A percentile compares a stretch with the other conserved stretches of the same genome.
phyloP scores from a whole-genome alignment of 1,139 yeast species.

The Yamadazyma epiphylla region DNA sequence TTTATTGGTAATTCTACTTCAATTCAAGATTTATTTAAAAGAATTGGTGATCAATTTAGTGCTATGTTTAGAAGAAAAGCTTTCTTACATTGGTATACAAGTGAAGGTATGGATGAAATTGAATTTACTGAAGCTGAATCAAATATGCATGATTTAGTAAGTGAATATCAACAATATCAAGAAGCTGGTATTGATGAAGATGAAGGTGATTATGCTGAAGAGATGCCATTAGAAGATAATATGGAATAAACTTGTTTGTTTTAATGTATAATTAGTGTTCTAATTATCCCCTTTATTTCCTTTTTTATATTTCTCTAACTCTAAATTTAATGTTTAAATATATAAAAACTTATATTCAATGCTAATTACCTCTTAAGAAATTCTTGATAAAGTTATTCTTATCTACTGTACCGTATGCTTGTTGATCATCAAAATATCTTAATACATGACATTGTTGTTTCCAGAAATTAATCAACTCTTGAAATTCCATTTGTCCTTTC shows the following conservation, averaged over 20 bases:
- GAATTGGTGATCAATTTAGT: constrained; percentile 85
- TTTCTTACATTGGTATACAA: constrained; percentile 92
- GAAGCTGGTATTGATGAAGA: constrained; percentile 76
- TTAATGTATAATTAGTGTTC: constrained; percentile 1
- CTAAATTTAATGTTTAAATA: neutral
- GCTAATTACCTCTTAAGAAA: constrained; percentile 59
- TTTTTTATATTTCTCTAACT: constrained; percentile 1
- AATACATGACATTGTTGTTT: constrained; percentile 84
- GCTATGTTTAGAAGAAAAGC: constrained; percentile 94
- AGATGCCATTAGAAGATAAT: constrained; percentile 56
- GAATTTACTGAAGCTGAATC: constrained; percentile 87
- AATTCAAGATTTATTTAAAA: constrained; percentile 83
- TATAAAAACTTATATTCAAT: neutral
- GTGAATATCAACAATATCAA: constrained; percentile 91
- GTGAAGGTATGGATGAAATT: constrained; percentile 94
- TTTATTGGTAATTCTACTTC: constrained; percentile 91
- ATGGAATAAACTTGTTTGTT: constrained; percentile 27
- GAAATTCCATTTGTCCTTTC: constrained; percentile 90
- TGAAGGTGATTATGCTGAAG: constrained; percentile 65
- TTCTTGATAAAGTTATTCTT: constrained; percentile 62
- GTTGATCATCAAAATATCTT: constrained; percentile 74
- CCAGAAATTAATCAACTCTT: constrained; percentile 87
- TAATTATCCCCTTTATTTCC: constrained; percentile 2
- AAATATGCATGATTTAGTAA: constrained; percentile 82
- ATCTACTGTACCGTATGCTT: constrained; percentile 44